phyloP scores from a whole-genome alignment of 1,284 basidiomycete species.

The Salmacisia buchloeana region DNA sequence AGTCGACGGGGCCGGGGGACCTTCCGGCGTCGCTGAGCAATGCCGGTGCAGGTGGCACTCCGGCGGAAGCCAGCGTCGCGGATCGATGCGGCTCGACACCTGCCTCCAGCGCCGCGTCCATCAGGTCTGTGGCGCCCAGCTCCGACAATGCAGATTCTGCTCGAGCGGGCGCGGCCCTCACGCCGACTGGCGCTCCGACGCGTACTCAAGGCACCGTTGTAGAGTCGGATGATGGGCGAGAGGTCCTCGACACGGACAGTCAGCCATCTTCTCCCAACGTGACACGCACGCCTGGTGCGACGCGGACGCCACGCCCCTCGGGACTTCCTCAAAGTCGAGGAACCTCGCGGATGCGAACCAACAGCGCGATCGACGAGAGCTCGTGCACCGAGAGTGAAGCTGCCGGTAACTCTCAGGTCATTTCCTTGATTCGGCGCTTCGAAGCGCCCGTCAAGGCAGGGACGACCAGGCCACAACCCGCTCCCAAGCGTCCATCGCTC shows the following conservation, averaged over 20 bases:
- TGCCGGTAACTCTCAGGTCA: constrained; percentile 13
- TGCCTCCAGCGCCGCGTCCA: background rate
- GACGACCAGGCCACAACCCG: constrained; percentile 12
- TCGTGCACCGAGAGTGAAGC: constrained; percentile 38
- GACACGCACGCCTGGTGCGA: constrained; percentile 54
- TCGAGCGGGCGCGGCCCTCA: background rate
- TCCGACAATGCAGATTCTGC: background rate
- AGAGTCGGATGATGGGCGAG: background rate
- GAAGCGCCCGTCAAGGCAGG: constrained; percentile 16
- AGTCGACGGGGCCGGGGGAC: background rate
- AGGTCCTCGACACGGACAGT: constrained; percentile 6
- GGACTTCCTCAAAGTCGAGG: constrained; percentile 65
- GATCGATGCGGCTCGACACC: background rate
- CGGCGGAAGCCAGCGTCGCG: too few species aligned
- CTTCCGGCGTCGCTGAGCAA: too few species aligned
- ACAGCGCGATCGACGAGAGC: constrained; percentile 26
- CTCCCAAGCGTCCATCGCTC: background rate
- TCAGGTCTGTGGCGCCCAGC: background rate
- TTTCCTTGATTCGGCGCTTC: constrained; percentile 24
- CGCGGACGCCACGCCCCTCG: background rate
- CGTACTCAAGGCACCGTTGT: background rate
- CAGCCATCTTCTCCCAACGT: constrained; percentile 9
- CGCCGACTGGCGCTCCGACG: background rate
- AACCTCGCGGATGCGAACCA: constrained; percentile 41
- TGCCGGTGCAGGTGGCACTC: background rate